Evolutionary conservation across 441 rosid genomes (phyloP).

Genomic region (Dalechampia spathulata): DNA sequence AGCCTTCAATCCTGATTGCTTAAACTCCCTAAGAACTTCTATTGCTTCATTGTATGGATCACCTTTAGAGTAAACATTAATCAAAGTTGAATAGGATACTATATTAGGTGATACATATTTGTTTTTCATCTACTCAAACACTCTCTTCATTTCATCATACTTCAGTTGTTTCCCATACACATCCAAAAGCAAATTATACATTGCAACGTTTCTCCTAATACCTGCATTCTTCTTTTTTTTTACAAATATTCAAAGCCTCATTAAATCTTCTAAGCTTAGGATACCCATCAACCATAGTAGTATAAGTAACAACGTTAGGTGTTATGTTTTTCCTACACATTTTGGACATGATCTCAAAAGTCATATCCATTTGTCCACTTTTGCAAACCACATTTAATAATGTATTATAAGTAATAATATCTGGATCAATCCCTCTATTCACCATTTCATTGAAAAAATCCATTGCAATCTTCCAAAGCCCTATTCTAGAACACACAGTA

Average conservation of each 20-base stretch:
- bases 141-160: slow-evolving; percentile 47
- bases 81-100: slow-evolving; percentile 58
- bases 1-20: slow-evolving; percentile 40
- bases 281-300: slow-evolving; percentile 80
- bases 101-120: slow-evolving; percentile 41
- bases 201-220: slow-evolving; percentile 35
- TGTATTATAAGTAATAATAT: slow-evolving; percentile 73
- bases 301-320: slow-evolving; percentile 88
- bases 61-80: slow-evolving; percentile 63
- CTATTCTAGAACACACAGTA: slow-evolving; percentile 77
- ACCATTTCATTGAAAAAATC: slow-evolving; percentile 72
- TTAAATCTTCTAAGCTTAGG: slow-evolving; percentile 75
- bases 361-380: slow-evolving; percentile 80
- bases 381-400: slow-evolving; percentile 81
- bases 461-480: slow-evolving; percentile 78
- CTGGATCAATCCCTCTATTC: slow-evolving; percentile 66
- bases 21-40: slow-evolving; percentile 53
- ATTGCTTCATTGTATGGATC: slow-evolving; percentile 58
- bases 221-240: slow-evolving; percentile 68
- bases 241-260: slow-evolving; percentile 63
- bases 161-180: slow-evolving; percentile 55
- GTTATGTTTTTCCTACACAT: slow-evolving; percentile 64
- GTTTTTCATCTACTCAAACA: slow-evolving; percentile 63
- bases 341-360: slow-evolving; percentile 59
- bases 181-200: slow-evolving; percentile 54